Conservation (phyloP, 2,329 filamentous ascomycete species). For the Tothia fuscella region DNA sequence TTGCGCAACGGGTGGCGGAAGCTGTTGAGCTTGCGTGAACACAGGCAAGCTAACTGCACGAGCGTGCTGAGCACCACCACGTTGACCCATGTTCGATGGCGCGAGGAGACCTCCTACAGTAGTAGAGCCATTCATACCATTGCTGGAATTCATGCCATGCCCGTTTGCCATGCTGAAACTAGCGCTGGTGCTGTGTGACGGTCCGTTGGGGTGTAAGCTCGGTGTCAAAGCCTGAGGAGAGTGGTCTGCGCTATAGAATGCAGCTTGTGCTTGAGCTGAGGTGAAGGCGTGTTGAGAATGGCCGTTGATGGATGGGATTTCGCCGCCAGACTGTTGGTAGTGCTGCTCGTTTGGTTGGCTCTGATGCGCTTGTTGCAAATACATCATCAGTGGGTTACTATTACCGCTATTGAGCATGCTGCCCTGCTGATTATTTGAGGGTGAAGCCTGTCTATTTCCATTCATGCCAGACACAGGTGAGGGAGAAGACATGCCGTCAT, state of each 20-base stretch:
- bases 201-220: constrained; percentile 41
- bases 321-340: constrained; percentile 31
- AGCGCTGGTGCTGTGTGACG: constrained; percentile 41
- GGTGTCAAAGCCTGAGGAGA: constrained; percentile 5
- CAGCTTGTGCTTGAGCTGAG: constrained; percentile 72
- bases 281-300: constrained; percentile 40
- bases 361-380: constrained; percentile 70
- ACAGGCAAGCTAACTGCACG: constrained; percentile 82
- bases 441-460: constrained; percentile 48
- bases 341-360: constrained; percentile 25
- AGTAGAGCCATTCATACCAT: constrained; percentile 41
- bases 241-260: constrained; percentile 54
- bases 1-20: constrained; percentile 24
- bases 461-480: constrained; percentile 47
- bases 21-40: constrained; percentile 46
- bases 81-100: constrained; percentile 50
- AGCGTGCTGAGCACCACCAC: constrained; percentile 51
- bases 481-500: constrained; percentile 43
- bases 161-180: constrained; percentile 38
- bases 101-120: constrained; percentile 68
- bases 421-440: constrained; percentile 56
- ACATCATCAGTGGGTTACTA: constrained; percentile 87
- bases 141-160: constrained; percentile 21
- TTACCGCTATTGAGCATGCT: constrained; percentile 65
- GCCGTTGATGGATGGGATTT: constrained; percentile 20